Base-by-base conservation (phyloP, 371 early-diverging fungal genomes). In the Mortierella sp. region DNA sequence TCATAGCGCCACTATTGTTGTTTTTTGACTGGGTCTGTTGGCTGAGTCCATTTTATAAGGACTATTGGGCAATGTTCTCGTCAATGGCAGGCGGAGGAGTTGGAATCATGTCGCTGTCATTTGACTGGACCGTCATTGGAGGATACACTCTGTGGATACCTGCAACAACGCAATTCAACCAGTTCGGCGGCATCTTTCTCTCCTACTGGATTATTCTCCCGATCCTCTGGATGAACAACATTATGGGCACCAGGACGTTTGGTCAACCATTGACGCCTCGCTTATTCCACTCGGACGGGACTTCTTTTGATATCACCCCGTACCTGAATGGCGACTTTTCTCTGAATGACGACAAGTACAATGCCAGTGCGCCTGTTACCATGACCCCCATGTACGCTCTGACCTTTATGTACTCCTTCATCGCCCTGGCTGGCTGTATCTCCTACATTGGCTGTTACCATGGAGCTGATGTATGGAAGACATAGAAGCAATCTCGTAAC, bases 321-420 rank as follows among this genome's bases (percentile, higher is more conserved):
- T 4, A 38, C 42, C 42, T 38, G 42, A 38, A 38, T 38, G 42
- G 31, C 13, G 60, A 60, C 31, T 60, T 28, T 28, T 31, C 60
- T 16, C 84, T 93, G 65, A 90, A 91, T 50, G 82, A 89, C 19
- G 92, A 88, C 19, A 94, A 94, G 77, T 84, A 80, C 55, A 90
- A 88, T 1, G 88, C 80, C 13, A 90, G 92, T 74, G 89, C 90
- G 6, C 95, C 95, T 1, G 91, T 96, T 26, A 92, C 92, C 83
- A 92, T 96, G 83, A 90, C 95, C 19, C 88, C 91, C 47, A 91
- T 91, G 76, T 95, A 96, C 84, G 95, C 95, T 42, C 81, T 94
- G 34, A 88, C 90, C 31, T 95, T 94, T 73, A 92, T 92, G 4
- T 89, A 91, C 48, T 89, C 91, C 48, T 89, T 95, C 55, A 91